A percentile compares a stretch with the other conserved stretches of the same genome.
Evolutionary conservation across 441 rosid species (phyloP).

Genomic region (Aquilaria agallochum): DNA sequence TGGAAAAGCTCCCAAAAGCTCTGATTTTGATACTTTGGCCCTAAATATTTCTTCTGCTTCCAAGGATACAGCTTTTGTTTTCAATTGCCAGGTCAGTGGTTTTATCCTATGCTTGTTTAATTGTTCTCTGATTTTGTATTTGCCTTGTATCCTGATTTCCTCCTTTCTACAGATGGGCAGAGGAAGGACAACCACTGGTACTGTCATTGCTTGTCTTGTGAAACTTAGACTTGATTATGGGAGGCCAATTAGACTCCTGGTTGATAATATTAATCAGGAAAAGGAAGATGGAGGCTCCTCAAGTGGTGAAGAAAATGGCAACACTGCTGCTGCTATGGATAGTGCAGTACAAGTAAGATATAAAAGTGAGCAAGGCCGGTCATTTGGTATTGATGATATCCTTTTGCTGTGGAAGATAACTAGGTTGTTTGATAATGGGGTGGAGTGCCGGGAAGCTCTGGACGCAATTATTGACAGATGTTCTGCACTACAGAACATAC

Average conservation of each 20-base stretch:
- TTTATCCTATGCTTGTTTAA: conserved; percentile 11
- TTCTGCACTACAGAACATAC: conserved; percentile 95
- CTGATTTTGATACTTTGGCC: conserved; percentile 84
- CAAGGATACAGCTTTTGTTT: conserved; percentile 88
- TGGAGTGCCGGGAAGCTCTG: conserved; percentile 90
- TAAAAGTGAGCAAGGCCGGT: conserved; percentile 50
- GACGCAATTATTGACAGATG: conserved; percentile 97
- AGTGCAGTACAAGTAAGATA: conserved; percentile 28
- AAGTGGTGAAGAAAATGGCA: conserved; percentile 91
- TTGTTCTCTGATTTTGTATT: conserved; percentile 10
- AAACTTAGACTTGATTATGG: conserved; percentile 89
- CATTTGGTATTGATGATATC: conserved; percentile 95
- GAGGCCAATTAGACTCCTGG: conserved; percentile 73
- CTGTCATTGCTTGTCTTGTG: conserved; percentile 98
- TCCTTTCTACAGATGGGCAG: conserved; percentile 82
- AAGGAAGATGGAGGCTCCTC: conserved; percentile 82
- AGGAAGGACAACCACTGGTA: conserved; percentile 99
- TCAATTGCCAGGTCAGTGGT: conserved; percentile 93
- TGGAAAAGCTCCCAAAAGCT: conserved; percentile 99
- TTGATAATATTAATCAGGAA: conserved; percentile 54
- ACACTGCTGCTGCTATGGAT: conserved; percentile 33
- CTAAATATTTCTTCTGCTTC: conserved; percentile 88
- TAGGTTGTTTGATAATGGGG: conserved; percentile 88
- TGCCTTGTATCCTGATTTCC: conserved; percentile 12
- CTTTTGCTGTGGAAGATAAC: conserved; percentile 89